Evolutionary conservation across 345 rosid genomes (phyloP).

Genomic region (Brassica rapa): DNA sequence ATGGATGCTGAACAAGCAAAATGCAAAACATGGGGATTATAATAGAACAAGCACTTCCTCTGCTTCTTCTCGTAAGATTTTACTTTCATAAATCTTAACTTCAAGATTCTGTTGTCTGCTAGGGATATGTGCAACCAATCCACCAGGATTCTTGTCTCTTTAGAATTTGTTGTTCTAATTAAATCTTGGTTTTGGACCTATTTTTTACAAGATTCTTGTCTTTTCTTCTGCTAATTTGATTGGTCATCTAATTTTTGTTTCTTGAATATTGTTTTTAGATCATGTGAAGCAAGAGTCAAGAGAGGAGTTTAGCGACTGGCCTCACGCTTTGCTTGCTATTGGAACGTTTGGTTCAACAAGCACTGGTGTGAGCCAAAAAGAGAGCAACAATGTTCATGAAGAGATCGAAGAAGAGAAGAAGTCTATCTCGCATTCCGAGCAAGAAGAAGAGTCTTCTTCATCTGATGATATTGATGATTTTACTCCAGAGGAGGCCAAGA

Average conservation of each 20-base stretch:
- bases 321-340: conserved; percentile 74
- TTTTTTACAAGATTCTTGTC: conserved; percentile 15
- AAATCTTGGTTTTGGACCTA: neutral
- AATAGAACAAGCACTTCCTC: conserved; percentile 47
- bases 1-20: conserved; percentile 84
- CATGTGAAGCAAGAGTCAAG: conserved; percentile 60
- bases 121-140: conserved; percentile 31
- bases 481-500: conserved; percentile 82
- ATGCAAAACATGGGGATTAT: conserved; percentile 51
- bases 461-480: conserved; percentile 55
- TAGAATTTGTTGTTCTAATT: neutral
- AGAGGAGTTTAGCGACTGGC: conserved; percentile 94
- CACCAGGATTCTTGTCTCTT: conserved; percentile 15
- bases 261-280: conserved; percentile 35
- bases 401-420: conserved; percentile 34
- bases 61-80: conserved; percentile 54
- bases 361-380: conserved; percentile 40
- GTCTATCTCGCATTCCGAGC: neutral
- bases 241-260: conserved; percentile 1
- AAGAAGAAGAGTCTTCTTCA: conserved; percentile 9
- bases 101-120: conserved; percentile 33
- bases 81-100: conserved; percentile 19
- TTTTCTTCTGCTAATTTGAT: neutral
- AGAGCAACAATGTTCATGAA: conserved; percentile 40
- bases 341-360: conserved; percentile 73